Percentiles rank a stretch among this genome's conserved stretches.
phyloP scores from a whole-genome alignment of 345 rosid genomes.

The Lenwebbia sp. region DNA sequence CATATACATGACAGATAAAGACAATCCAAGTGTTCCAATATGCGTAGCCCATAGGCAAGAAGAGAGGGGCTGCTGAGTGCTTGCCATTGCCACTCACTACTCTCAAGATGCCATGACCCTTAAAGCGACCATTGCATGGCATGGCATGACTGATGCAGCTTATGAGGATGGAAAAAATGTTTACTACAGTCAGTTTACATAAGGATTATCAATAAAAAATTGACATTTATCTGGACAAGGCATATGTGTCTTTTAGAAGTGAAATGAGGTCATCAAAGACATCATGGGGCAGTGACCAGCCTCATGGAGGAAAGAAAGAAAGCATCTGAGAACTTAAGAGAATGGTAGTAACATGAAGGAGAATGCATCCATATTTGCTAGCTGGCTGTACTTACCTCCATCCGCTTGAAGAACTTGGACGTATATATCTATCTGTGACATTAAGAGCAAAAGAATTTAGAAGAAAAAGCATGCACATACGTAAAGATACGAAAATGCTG shows the following conservation, averaged over 20 bases:
- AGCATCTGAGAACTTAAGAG: neutral
- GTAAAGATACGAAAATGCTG: neutral
- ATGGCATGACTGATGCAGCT: neutral
- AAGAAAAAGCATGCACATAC: neutral
- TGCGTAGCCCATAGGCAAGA: neutral
- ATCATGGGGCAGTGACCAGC: neutral
- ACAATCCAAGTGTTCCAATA: neutral
- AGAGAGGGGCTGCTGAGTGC: neutral
- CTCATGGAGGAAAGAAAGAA: neutral
- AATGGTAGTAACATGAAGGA: neutral
- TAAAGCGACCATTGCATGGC: neutral
- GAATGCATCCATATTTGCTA: neutral
- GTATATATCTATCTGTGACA: conserved; percentile 77
- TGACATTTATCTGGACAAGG: neutral
- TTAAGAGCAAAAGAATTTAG: neutral
- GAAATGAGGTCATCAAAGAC: neutral
- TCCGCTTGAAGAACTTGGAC: conserved; percentile 98
- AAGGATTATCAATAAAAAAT: neutral
- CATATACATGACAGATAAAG: neutral
- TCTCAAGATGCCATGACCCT: neutral
- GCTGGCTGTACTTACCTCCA: conserved; percentile 50
- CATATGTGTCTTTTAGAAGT: neutral
- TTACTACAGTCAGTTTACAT: neutral
- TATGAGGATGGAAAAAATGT: neutral
- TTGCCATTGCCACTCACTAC: neutral